A percentile compares a stretch with the other conserved stretches of the same genome.
Conservation (phyloP, 495 filamentous ascomycete species). For the Penicillium angulare region DNA sequence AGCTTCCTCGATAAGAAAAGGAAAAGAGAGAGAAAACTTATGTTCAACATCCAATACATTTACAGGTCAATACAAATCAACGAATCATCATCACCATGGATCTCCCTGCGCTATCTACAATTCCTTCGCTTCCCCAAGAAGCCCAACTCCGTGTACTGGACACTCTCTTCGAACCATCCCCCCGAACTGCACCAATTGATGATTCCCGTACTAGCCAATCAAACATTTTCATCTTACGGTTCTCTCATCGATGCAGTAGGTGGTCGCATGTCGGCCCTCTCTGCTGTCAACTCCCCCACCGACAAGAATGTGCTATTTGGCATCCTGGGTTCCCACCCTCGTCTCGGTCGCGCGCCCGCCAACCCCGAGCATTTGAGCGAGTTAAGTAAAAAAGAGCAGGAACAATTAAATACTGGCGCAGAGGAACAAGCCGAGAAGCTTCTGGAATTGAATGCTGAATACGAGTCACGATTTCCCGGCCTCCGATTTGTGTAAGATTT, state of each 20-base stretch:
- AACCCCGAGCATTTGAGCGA: slow-evolving; percentile 67
- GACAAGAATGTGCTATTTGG: slow-evolving; percentile 59
- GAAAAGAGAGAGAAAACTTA: not conserved
- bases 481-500: slow-evolving; percentile 74
- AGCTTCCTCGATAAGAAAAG: not conserved
- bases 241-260: slow-evolving; percentile 59
- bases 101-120: slow-evolving; percentile 50
- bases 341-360: slow-evolving; percentile 64
- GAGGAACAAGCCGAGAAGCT: slow-evolving; percentile 51
- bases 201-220: slow-evolving; percentile 61
- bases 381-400: slow-evolving; percentile 77
- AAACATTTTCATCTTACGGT: slow-evolving; percentile 60
- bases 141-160: slow-evolving; percentile 66
- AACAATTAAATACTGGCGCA: slow-evolving; percentile 58
- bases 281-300: slow-evolving; percentile 42
- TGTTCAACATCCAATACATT: not conserved
- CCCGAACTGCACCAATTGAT: slow-evolving; percentile 69
- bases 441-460: slow-evolving; percentile 67
- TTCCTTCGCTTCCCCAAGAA: slow-evolving; percentile 55
- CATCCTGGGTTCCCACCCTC: slow-evolving; percentile 84
- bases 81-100: slow-evolving; percentile 14
- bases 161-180: slow-evolving; percentile 83
- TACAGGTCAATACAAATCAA: not conserved
- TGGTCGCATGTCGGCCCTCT: slow-evolving; percentile 49
- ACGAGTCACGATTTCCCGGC: slow-evolving; percentile 80